Conservation (phyloP, 2,329 filamentous ascomycete genomes). For the Fusarium albidum region DNA sequence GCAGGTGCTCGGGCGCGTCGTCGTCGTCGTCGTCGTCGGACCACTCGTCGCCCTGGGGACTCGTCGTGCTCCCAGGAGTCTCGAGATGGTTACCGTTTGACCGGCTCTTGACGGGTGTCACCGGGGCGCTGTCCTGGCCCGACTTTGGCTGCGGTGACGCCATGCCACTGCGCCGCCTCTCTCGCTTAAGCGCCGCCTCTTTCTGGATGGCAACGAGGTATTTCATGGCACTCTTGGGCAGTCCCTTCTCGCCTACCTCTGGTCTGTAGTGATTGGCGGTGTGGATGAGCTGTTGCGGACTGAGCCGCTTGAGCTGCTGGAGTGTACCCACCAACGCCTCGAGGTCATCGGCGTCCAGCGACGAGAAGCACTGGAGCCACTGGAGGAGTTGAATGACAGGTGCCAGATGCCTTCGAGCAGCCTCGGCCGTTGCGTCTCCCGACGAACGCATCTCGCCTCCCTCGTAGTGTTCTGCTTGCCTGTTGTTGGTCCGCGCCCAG, state of each 20-base stretch:
- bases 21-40: slow-evolving; percentile 71
- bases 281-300: slow-evolving; percentile 88
- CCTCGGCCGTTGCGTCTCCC: slow-evolving; percentile 87
- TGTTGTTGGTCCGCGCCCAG: slow-evolving; percentile 93
- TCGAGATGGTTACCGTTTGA: slow-evolving; percentile 55
- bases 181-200: slow-evolving; percentile 70
- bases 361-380: slow-evolving; percentile 98
- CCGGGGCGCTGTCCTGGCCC: slow-evolving; percentile 50
- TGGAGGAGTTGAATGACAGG: slow-evolving; percentile 94
- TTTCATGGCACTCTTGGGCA: slow-evolving; percentile 88
- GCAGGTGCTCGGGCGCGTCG: slow-evolving; percentile 75
- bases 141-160: slow-evolving; percentile 50
- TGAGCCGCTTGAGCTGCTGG: slow-evolving; percentile 85
- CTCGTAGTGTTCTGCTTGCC: slow-evolving; percentile 94
- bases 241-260: slow-evolving; percentile 92
- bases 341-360: slow-evolving; percentile 82
- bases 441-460: slow-evolving; percentile 85
- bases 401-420: slow-evolving; percentile 82
- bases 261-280: slow-evolving; percentile 91
- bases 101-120: slow-evolving; percentile 53
- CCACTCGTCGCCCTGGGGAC: slow-evolving; percentile 43
- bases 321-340: slow-evolving; percentile 89
- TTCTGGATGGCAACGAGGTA: slow-evolving; percentile 84
- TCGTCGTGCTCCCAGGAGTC: slow-evolving; percentile 53
- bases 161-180: slow-evolving; percentile 58